Evolutionary conservation across 192 early-diverging fungal species (phyloP).

Genomic region (Coemansia sp.): DNA sequence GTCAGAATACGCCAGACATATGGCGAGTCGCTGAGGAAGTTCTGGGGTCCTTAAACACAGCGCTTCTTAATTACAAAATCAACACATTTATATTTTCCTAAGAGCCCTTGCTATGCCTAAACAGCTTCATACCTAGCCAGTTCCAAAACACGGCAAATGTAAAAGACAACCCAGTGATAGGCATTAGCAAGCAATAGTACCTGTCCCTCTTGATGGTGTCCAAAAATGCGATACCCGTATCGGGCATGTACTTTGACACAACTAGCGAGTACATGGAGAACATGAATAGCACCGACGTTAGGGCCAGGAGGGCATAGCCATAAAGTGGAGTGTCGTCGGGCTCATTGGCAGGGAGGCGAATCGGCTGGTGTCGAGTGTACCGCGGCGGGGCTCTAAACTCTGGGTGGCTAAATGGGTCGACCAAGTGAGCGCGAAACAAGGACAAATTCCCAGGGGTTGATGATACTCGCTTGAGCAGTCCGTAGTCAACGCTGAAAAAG

Average conservation of each 20-base stretch:
- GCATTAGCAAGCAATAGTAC: constrained; percentile 83
- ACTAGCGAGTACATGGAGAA: constrained; percentile 64
- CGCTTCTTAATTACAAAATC: neutral
- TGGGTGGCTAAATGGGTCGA: constrained; percentile 37
- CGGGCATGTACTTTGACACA: constrained; percentile 67
- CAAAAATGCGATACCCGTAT: constrained; percentile 64
- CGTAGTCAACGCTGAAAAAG: constrained; percentile 7
- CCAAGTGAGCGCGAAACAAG: constrained; percentile 47
- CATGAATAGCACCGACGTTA: constrained; percentile 62
- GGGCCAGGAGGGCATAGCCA: constrained; percentile 62
- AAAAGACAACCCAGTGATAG: constrained; percentile 72
- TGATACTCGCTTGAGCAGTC: constrained; percentile 44
- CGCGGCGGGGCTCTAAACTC: constrained; percentile 54
- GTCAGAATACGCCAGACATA: constrained; percentile 27
- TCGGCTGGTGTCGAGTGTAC: constrained; percentile 59
- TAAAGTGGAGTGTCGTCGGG: constrained; percentile 69
- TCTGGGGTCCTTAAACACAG: neutral
- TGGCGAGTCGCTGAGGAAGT: constrained; percentile 23
- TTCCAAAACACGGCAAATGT: constrained; percentile 81
- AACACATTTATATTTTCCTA: constrained; percentile 17
- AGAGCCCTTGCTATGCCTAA: constrained; percentile 68
- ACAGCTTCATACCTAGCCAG: constrained; percentile 96
- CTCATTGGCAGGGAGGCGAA: constrained; percentile 56
- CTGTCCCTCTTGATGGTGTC: constrained; percentile 72
- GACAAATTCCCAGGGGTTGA: constrained; percentile 48